Conservation (phyloP, 306 rosid species). For the Urtica urens region DNA sequence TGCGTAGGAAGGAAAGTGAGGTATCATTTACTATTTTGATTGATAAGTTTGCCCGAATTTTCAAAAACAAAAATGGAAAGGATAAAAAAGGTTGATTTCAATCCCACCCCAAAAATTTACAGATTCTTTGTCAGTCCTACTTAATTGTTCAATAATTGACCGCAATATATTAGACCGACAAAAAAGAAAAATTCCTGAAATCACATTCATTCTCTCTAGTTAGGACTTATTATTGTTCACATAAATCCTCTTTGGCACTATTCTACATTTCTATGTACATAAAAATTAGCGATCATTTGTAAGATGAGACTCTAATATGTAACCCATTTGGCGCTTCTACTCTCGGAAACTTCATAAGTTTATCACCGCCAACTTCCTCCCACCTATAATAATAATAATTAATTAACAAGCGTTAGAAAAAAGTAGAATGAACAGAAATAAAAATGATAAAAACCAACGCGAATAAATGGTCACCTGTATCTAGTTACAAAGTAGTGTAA, state of each 20-base stretch:
- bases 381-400: conserved; percentile 42
- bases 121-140: conserved; percentile 1
- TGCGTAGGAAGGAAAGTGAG: neutral
- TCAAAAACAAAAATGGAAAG: neutral
- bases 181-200: conserved; percentile 9
- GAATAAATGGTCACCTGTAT: conserved; percentile 52
- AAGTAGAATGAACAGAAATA: neutral
- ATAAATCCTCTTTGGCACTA: conserved; percentile 18
- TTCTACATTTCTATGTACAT: conserved; percentile 39
- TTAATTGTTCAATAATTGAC: conserved; percentile 2
- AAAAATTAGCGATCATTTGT: conserved; percentile 28
- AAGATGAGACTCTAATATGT: conserved; percentile 65
- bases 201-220: conserved; percentile 27
- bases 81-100: neutral
- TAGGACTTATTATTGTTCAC: conserved; percentile 35
- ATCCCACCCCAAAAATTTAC: neutral
- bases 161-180: conserved; percentile 10
- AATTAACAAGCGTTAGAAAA: neutral
- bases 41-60: neutral
- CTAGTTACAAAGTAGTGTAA: conserved; percentile 82
- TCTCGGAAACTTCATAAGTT: conserved; percentile 85
- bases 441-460: neutral
- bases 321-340: conserved; percentile 94
- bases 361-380: conserved; percentile 96
- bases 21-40: neutral